Base-by-base conservation (phyloP, 208 protist species). In the Porcisia hertigi region DNA sequence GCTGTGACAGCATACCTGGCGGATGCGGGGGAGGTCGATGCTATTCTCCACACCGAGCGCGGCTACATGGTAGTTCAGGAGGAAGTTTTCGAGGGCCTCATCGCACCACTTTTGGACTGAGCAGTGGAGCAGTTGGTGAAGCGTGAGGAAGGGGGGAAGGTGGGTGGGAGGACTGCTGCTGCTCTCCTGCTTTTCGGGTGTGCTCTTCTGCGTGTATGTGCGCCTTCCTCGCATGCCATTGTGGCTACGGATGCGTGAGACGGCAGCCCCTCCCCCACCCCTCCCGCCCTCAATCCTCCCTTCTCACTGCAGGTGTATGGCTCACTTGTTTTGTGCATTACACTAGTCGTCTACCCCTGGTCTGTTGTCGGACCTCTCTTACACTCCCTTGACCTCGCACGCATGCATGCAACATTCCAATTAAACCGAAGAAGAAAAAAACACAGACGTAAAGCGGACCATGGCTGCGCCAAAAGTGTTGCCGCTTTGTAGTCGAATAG, bases 21-120 rank as follows among this genome's bases (percentile, higher is more conserved):
- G 30, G 80, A 85, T 43, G 69, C 69, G 12, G 94, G 92, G 0
- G 87, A 93, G 80, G 73, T 74, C 4, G 87, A 91, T 30, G 89
- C 89, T 7, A 69, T 97, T 25, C 75, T 94, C 41, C 82, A 94
- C 83, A 63, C 65, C 20, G 92, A 94, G 69, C 77, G 60, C n/a
- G 91, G 91, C 14, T 86, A 87, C 73, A 78, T 95, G 73, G 84
- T 96, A 9, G 57, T 94, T 64, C 71, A 84, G 41, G 85, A 86
- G 72, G 92, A 92, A 16, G 89, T 88, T 18, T 95, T 94, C 67
- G 78, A 92, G 16, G 87, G 88, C 18, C 77, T 93, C 16, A 67
- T 95, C 45, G 85, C 82, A 36, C 80, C 83, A 18, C 55, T 88
- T 12, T 55, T 92, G 47, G 12, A 14, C 43, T 71, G 47, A 71